phyloP scores from a whole-genome alignment of 331 rosid species.

The Quercus tomentella region DNA sequence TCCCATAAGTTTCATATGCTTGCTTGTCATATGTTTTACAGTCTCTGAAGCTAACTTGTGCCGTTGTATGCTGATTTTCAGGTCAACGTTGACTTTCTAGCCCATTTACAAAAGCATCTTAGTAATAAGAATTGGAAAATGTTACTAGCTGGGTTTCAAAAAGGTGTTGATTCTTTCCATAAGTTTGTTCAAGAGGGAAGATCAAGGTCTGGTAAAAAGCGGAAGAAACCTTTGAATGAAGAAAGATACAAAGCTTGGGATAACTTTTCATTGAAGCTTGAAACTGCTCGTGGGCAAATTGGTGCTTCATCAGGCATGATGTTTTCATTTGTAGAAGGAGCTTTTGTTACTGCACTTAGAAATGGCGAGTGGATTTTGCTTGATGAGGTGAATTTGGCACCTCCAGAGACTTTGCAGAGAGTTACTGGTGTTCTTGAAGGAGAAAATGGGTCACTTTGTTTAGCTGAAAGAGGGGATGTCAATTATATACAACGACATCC shows the following conservation, averaged over 20 bases:
- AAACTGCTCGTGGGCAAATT: conserved; percentile 34
- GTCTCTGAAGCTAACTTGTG: conserved; percentile 9
- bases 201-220: conserved; percentile 44
- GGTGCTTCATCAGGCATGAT: conserved; percentile 65
- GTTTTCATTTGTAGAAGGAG: conserved; percentile 95
- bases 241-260: conserved; percentile 63
- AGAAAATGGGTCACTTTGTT: conserved; percentile 73
- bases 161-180: conserved; percentile 28
- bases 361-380: conserved; percentile 96
- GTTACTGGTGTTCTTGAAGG: conserved; percentile 89
- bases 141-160: conserved; percentile 43
- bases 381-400: conserved; percentile 97
- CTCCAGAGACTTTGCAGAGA: conserved; percentile 93
- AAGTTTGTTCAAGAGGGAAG: conserved; percentile 28
- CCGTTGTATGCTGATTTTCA: conserved; percentile 34
- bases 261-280: conserved; percentile 49
- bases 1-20: conserved; percentile 1
- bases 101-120: conserved; percentile 28
- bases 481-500: conserved; percentile 69
- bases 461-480: conserved; percentile 92
- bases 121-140: conserved; percentile 50
- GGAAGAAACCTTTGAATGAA: conserved; percentile 56
- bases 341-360: conserved; percentile 79
- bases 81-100: conserved; percentile 35
- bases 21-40: background rate